A percentile compares a stretch with the other conserved stretches of the same genome.
phyloP scores from a whole-genome alignment of 306 rosid species.

The Pyrus pyrifolia region DNA sequence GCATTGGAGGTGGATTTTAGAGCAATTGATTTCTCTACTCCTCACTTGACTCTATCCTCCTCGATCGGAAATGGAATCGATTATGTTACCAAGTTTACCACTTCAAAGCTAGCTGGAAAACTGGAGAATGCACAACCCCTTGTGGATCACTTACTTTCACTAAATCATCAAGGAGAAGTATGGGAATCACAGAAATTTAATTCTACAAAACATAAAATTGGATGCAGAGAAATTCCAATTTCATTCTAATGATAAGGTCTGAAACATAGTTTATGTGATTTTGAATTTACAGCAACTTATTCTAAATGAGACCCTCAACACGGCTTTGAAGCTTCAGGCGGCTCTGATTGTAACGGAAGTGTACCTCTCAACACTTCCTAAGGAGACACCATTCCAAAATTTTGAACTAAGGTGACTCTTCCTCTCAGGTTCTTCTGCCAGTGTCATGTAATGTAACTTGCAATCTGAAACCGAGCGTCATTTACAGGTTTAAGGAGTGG shows the following conservation, averaged over 20 bases:
- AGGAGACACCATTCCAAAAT: constrained; percentile 39
- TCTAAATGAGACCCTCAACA: constrained; percentile 52
- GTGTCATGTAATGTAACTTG: neutral
- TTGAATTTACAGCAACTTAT: constrained; percentile 48
- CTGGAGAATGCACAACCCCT: constrained; percentile 58
- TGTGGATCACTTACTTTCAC: constrained; percentile 64
- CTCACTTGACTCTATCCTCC: constrained; percentile 57
- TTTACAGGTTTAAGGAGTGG: constrained; percentile 76
- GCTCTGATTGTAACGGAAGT: constrained; percentile 60
- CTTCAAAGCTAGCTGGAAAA: constrained; percentile 47
- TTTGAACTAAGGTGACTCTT: constrained; percentile 56
- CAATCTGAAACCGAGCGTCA: neutral
- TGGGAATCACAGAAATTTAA: constrained; percentile 2
- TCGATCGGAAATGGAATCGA: constrained; percentile 77
- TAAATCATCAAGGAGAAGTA: constrained; percentile 67
- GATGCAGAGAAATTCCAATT: neutral
- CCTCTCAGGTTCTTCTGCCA: neutral
- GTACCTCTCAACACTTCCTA: constrained; percentile 48
- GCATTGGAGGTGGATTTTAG: constrained; percentile 78
- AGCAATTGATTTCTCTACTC: constrained; percentile 58
- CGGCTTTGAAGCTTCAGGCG: constrained; percentile 63
- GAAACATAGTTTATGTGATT: neutral
- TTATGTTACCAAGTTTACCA: constrained; percentile 50
- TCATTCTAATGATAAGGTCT: neutral
- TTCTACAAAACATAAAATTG: neutral